phyloP scores from a whole-genome alignment of 169 alveolate species.

The Ophryocystis elektroscirrha region DNA sequence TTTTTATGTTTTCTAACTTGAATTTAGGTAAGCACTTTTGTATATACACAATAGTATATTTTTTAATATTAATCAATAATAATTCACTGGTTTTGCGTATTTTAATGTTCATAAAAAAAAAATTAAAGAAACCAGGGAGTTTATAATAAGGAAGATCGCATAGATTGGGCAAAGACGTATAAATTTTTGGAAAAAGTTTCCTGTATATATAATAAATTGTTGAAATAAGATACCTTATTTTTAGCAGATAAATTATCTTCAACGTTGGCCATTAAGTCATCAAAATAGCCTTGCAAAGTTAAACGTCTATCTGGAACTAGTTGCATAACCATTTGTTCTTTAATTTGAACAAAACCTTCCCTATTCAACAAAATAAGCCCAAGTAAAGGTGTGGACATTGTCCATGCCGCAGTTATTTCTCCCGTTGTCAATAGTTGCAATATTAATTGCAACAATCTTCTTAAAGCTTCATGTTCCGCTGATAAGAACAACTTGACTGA shows the following conservation, averaged over 20 bases:
- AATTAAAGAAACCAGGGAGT: too few species aligned
- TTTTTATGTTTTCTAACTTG: too few species aligned
- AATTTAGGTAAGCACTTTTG: too few species aligned
- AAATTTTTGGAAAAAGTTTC: too few species aligned
- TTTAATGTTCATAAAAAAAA: too few species aligned
- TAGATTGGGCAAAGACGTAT: too few species aligned
- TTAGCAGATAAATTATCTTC: constrained; percentile 9
- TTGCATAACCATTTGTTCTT: constrained; percentile 12
- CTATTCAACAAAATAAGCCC: constrained; percentile 50
- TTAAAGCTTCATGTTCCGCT: constrained; percentile 43
- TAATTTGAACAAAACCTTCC: constrained; percentile 5
- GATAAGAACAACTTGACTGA: constrained; percentile 20
- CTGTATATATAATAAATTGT: too few species aligned
- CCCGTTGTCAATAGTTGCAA: constrained; percentile 51
- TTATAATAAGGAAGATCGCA: too few species aligned
- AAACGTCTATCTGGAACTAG: constrained; percentile 2
- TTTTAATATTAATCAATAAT: too few species aligned
- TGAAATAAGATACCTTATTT: too few species aligned
- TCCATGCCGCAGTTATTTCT: constrained; percentile 57
- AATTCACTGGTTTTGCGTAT: too few species aligned
- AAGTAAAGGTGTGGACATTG: constrained; percentile 58
- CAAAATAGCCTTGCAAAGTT: constrained; percentile 13
- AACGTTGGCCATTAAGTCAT: constrained; percentile 20
- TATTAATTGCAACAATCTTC: constrained; percentile 42
- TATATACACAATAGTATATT: too few species aligned